Conservation (phyloP, 768 basidiomycete species). For the Macrolepiota fuliginosa region DNA sequence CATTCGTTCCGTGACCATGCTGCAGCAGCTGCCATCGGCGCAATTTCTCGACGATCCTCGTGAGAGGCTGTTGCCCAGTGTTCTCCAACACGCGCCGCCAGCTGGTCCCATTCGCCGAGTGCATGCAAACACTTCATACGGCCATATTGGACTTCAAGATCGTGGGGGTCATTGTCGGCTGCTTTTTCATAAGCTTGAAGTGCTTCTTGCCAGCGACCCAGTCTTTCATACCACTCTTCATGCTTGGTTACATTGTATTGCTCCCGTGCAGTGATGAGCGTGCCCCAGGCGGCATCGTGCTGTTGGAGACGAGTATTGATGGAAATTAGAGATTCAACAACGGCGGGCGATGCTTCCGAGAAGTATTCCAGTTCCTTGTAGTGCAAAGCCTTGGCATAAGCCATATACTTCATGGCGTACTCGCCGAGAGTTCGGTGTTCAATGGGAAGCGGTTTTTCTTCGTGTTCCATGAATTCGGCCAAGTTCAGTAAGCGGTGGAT, state of each 20-base stretch:
- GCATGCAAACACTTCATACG: conserved; percentile 96
- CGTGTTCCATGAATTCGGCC: conserved; percentile 99
- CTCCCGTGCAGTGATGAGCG: conserved; percentile 83
- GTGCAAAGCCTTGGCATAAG: conserved; percentile 96
- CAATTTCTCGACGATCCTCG: conserved; percentile 87
- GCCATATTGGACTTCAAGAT: conserved; percentile 79
- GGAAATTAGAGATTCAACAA: conserved; percentile 92
- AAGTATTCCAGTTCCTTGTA: conserved; percentile 99
- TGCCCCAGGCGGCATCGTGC: conserved; percentile 97
- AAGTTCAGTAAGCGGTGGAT: conserved; percentile 90
- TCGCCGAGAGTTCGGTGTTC: conserved; percentile 92
- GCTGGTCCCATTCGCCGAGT: conserved; percentile 94
- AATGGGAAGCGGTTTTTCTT: conserved; percentile 93
- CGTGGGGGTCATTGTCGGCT: conserved; percentile 68
- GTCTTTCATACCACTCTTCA: conserved; percentile 97
- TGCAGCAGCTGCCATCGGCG: conserved; percentile 95
- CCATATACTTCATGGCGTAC: conserved; percentile 89
- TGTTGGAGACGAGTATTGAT: conserved; percentile 97
- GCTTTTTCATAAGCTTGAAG: conserved; percentile 81
- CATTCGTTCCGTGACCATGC: conserved; percentile 97
- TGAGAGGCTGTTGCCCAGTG: conserved; percentile 81
- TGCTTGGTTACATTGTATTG: conserved; percentile 90
- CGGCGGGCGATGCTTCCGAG: conserved; percentile 83
- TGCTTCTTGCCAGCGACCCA: conserved; percentile 96
- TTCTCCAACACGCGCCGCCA: conserved; percentile 83